phyloP scores from a whole-genome alignment of 495 filamentous ascomycete species.

The Trichoderma erinaceum region DNA sequence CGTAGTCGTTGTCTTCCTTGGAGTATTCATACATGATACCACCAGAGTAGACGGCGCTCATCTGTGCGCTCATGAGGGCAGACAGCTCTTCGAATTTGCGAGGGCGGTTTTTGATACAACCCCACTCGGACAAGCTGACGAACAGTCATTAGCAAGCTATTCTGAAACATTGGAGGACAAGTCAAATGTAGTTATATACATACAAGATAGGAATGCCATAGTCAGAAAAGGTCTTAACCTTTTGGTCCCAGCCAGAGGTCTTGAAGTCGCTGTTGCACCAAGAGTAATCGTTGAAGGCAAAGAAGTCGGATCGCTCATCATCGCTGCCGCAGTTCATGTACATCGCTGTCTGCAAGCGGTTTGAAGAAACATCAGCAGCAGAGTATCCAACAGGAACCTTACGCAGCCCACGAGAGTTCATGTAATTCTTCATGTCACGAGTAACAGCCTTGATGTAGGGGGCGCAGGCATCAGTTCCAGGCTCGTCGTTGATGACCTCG shows the following conservation, averaged over 20 bases:
- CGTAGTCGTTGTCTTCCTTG: constrained; percentile 68
- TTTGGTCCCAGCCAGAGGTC: constrained; percentile 78
- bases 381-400: constrained; percentile 89
- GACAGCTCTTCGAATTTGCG: constrained; percentile 77
- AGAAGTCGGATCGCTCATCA: constrained; percentile 85
- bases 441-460: constrained; percentile 92
- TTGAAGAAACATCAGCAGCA: constrained; percentile 76
- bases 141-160: background rate
- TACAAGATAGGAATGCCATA: constrained; percentile 86
- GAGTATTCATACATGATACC: constrained; percentile 95
- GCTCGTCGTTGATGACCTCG: constrained; percentile 84
- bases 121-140: constrained; percentile 76
- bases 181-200: constrained; percentile 9
- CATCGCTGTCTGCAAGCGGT: constrained; percentile 79
- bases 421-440: constrained; percentile 85
- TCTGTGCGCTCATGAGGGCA: constrained; percentile 73
- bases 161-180: background rate
- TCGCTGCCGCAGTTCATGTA: constrained; percentile 95
- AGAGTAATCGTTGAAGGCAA: constrained; percentile 97
- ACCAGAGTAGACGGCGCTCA: constrained; percentile 91
- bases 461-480: constrained; percentile 62
- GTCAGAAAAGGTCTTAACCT: constrained; percentile 83
- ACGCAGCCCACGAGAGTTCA: constrained; percentile 66
- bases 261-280: constrained; percentile 86
- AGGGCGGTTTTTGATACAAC: constrained; percentile 65